Percentiles rank a stretch among this genome's conserved stretches.
phyloP scores from a whole-genome alignment of 306 rosid species.

The Lathyrus sativus region DNA sequence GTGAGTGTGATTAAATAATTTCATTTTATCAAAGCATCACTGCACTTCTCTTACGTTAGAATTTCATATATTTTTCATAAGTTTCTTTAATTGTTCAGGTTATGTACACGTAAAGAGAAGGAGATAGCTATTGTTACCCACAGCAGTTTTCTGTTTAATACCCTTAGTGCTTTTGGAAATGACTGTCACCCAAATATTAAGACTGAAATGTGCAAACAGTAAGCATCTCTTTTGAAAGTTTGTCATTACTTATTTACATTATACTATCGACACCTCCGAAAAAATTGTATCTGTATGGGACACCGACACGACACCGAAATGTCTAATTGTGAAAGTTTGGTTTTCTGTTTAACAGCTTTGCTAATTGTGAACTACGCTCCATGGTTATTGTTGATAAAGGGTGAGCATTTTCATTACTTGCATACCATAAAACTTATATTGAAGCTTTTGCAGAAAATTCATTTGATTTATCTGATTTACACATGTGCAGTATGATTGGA shows the following conservation, averaged over 20 bases:
- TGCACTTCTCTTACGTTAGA: neutral
- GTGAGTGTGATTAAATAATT: slow-evolving; percentile 42
- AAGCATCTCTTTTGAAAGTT: slow-evolving; percentile 38
- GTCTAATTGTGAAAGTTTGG: slow-evolving; percentile 19
- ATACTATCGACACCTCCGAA: too few relatives aligned
- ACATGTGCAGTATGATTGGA: slow-evolving; percentile 59
- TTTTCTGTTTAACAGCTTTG: slow-evolving; percentile 59
- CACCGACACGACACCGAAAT: neutral
- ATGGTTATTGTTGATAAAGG: slow-evolving; percentile 65
- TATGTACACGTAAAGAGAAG: slow-evolving; percentile 84
- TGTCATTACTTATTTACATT: neutral
- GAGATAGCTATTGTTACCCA: slow-evolving; percentile 79
- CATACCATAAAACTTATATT: neutral
- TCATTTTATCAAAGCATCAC: neutral
- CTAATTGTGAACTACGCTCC: slow-evolving; percentile 84
- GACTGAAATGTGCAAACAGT: slow-evolving; percentile 66
- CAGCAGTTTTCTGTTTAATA: slow-evolving; percentile 68
- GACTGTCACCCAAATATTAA: slow-evolving; percentile 71
- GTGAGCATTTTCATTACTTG: slow-evolving; percentile 44
- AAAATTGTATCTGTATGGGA: too few relatives aligned
- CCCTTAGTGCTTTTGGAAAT: slow-evolving; percentile 65
- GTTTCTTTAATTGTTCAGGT: slow-evolving; percentile 50
- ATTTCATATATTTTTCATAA: slow-evolving; percentile 13
- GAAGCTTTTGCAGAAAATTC: slow-evolving; percentile 11
- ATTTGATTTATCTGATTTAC: slow-evolving; percentile 9